These are phyloP conservation scores for apple (Malus domestica) DNA, from an alignment of 306 rosid genomes.

Conservation along the genomic window DNA sequence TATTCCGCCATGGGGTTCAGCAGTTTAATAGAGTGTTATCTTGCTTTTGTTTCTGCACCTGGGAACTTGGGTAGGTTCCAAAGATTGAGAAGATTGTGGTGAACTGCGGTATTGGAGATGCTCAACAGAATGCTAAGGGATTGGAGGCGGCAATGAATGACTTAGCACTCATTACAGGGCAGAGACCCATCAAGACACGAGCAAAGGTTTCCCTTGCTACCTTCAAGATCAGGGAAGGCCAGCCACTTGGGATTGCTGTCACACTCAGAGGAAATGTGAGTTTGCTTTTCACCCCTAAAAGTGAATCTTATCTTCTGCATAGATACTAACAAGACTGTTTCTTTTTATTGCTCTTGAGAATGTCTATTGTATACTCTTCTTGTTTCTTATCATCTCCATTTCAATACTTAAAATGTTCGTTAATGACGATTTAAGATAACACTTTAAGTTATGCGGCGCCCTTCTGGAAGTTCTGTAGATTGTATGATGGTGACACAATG, in stretches of 20 bases:
- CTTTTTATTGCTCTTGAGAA: not conserved
- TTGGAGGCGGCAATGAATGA: slow-evolving; percentile 89
- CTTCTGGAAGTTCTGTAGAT: slow-evolving; percentile 2
- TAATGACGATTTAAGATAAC: not conserved
- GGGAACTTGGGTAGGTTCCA: slow-evolving; percentile 57
- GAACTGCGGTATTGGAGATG: slow-evolving; percentile 96
- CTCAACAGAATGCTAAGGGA: slow-evolving; percentile 93
- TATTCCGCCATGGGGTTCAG: not conserved
- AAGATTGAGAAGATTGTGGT: slow-evolving; percentile 86
- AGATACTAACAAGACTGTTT: not conserved
- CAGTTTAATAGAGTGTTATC: not conserved
- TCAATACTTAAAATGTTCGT: not conserved
- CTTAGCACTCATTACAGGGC: slow-evolving; percentile 76
- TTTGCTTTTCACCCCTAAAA: not conserved
- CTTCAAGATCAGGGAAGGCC: slow-evolving; percentile 97
- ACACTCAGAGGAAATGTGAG: slow-evolving; percentile 91
- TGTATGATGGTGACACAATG: not conserved
- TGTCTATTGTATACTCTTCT: not conserved
- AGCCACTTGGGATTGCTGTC: slow-evolving; percentile 93
- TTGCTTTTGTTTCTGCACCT: slow-evolving; percentile 20
- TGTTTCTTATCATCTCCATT: not conserved
- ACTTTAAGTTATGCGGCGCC: not conserved
- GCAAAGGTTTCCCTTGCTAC: slow-evolving; percentile 81
- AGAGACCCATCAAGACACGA: slow-evolving; percentile 85
- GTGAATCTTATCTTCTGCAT: not conserved